Percentiles rank a stretch among this genome's conserved stretches.
phyloP scores from a whole-genome alignment of 2,329 filamentous ascomycete species.

The Pseudovirgaria hyperparasitica region DNA sequence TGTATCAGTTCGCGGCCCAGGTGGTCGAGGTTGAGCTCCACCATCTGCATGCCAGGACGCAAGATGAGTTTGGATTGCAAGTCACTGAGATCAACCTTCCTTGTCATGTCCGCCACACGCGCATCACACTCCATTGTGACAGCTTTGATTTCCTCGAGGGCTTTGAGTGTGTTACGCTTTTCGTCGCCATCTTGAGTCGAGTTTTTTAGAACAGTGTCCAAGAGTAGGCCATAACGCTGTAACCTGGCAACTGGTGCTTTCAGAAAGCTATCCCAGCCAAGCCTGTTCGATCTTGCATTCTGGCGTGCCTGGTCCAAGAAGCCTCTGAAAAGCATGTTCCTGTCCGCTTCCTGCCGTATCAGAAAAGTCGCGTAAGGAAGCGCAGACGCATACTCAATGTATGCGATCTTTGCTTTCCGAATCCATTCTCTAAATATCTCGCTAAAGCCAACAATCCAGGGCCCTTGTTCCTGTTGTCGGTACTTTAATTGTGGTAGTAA shows the following conservation, averaged over 20 bases:
- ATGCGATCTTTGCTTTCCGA: conserved; percentile 75
- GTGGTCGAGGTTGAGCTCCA: conserved; percentile 82
- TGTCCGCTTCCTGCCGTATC: conserved; percentile 70
- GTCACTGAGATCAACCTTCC: conserved; percentile 81
- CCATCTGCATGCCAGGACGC: conserved; percentile 71
- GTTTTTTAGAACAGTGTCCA: conserved; percentile 72
- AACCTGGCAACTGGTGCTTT: conserved; percentile 88
- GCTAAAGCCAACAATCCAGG: conserved; percentile 87
- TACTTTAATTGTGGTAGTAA: conserved; percentile 91
- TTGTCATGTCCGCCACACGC: conserved; percentile 82
- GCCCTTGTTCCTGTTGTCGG: conserved; percentile 89
- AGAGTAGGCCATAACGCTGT: conserved; percentile 75
- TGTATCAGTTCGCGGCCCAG: conserved; percentile 83
- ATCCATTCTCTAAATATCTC: conserved; percentile 99
- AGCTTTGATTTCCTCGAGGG: conserved; percentile 80
- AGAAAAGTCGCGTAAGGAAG: conserved; percentile 77
- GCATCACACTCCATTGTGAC: conserved; percentile 86
- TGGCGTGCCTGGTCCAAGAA: conserved; percentile 73
- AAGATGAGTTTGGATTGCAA: conserved; percentile 72
- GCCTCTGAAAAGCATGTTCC: conserved; percentile 72
- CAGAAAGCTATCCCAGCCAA: conserved; percentile 89
- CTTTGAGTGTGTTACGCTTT: conserved; percentile 68
- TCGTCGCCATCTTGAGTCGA: conserved; percentile 79
- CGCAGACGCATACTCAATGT: conserved; percentile 81
- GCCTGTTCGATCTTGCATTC: conserved; percentile 65